Evolutionary conservation across 2,329 filamentous ascomycete genomes (phyloP), one percentile per base, ranked within the genome.

Genomic region (Aspergillus sojae): DNA sequence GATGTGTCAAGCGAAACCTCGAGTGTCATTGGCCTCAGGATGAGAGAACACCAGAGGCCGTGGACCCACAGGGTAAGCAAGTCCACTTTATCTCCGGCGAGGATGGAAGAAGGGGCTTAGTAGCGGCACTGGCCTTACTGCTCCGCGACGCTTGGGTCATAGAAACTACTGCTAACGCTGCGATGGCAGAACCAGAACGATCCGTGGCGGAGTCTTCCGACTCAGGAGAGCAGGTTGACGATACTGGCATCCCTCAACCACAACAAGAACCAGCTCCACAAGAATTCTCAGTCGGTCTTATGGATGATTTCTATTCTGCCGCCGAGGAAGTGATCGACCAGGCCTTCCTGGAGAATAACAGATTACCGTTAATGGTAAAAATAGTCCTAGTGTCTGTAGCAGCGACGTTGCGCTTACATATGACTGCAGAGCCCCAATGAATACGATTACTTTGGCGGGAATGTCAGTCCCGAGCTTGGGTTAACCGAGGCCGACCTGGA

Each of bases 1-100:
- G 84, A 53, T 86, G 84, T 71, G 78, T 74, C 46, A 82, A 82
- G 67, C 84, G 82, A 66, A 78, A 79, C 66, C 79, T 85, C 23
- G 67, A 72, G 6, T 86, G 83, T 62, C 75, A 76, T 32, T 76
- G 72, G 68, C 68, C 71, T 32, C 50, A 53, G 16, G 50, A 34
- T n/a, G 50, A 53, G 6, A 26, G 21, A 26, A 16, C n/a, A n/a
- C 12, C 23, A 1, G 45, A 48, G 28, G 12, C 23, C 7, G 21
- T 28, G 3, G 45, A 48, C 4, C 5, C 19, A 26, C 21, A 14
- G 5, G 45, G 45, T 48, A 28, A 28, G 45, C 14, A 48, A 14
- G 14, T 4, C 5, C 5, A 6, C 11, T 14, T 14, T 4, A 26
- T 28, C 11, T 14, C 23, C 19, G 0, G 5, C 1, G 4, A 7